Percentiles rank a stretch among this genome's conserved stretches.
phyloP scores from a whole-genome alignment of 2,329 filamentous ascomycete species.

The Corynespora cassiicola region DNA sequence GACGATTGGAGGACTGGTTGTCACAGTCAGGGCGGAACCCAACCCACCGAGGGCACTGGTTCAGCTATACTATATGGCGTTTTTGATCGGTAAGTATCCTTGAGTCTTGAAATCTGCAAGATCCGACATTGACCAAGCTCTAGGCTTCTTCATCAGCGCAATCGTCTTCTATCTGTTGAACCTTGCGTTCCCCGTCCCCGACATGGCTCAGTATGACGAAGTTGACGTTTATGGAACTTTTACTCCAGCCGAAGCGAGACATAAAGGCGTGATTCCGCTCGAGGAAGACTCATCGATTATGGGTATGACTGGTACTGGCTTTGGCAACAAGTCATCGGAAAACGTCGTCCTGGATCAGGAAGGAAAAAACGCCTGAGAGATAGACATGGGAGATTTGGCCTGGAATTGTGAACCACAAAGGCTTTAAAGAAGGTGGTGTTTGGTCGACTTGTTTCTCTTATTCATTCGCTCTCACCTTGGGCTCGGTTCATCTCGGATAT shows the following conservation, averaged over 20 bases:
- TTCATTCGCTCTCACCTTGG: no score
- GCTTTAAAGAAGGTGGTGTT: no score
- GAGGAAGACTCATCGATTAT: no score
- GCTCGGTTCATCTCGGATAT: no score
- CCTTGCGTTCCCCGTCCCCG: slow-evolving; percentile 46
- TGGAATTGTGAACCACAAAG: no score
- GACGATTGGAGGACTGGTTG: slow-evolving; percentile 50
- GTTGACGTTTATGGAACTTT: slow-evolving; percentile 56
- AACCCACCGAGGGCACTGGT: slow-evolving; percentile 45
- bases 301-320: not conserved
- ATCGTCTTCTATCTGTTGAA: slow-evolving; percentile 44
- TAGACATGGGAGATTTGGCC: no score
- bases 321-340: not conserved
- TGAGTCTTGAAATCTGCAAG: no score
- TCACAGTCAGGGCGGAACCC: slow-evolving; percentile 41
- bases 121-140: slow-evolving; percentile 3
- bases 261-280: slow-evolving; percentile 46
- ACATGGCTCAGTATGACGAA: slow-evolving; percentile 52
- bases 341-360: no score
- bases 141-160: slow-evolving; percentile 50
- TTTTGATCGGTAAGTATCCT: slow-evolving; percentile 48
- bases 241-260: slow-evolving; percentile 50
- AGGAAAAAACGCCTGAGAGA: no score
- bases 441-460: no score
- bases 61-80: slow-evolving; percentile 58